A percentile compares a stretch with the other conserved stretches of the same genome.
phyloP scores from a whole-genome alignment of 2,329 filamentous ascomycete genomes.

The Basipetospora chlamydospora region DNA sequence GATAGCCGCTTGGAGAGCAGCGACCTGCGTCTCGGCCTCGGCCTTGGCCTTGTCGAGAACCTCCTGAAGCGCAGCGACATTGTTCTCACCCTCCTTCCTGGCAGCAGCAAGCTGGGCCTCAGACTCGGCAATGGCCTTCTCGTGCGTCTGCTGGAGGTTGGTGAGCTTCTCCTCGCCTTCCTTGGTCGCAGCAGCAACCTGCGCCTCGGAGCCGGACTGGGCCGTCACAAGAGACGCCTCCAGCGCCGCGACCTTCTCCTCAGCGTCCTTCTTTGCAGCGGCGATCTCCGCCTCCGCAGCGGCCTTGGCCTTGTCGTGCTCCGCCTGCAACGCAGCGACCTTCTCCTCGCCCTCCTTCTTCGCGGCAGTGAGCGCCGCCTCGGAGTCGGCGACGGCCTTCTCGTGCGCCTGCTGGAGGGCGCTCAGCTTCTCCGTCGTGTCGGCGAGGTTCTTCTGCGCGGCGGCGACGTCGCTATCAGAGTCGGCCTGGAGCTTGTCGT shows the following conservation, averaged over 20 bases:
- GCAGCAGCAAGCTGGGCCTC: slow-evolving; percentile 16
- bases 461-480: slow-evolving; percentile 16
- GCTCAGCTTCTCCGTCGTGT: slow-evolving; percentile 14
- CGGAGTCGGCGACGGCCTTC: slow-evolving; percentile 3
- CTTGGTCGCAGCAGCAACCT: slow-evolving; percentile 14
- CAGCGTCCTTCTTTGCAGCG: slow-evolving; percentile 17
- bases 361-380: slow-evolving; percentile 1
- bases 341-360: slow-evolving; percentile 18
- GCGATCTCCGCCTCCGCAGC: slow-evolving; percentile 12
- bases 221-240: slow-evolving; percentile 17
- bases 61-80: slow-evolving; percentile 12
- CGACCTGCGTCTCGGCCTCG: slow-evolving; percentile 9
- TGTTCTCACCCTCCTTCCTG: slow-evolving; percentile 11
- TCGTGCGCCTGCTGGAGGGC: slow-evolving; percentile 7
- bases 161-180: slow-evolving; percentile 13
- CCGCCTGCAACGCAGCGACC: slow-evolving; percentile 12
- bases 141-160: slow-evolving; percentile 10
- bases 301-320: slow-evolving; percentile 13
- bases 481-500: slow-evolving; percentile 12
- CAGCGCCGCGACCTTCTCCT: slow-evolving; percentile 15
- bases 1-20: slow-evolving; percentile 10
- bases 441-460: slow-evolving; percentile 15
- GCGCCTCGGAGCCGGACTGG: slow-evolving; percentile 16
- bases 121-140: slow-evolving; percentile 12
- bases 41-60: slow-evolving; percentile 15